Evolutionary conservation across 768 basidiomycete species (phyloP).

Genomic region (Tubosaeta brunneosetosa): DNA sequence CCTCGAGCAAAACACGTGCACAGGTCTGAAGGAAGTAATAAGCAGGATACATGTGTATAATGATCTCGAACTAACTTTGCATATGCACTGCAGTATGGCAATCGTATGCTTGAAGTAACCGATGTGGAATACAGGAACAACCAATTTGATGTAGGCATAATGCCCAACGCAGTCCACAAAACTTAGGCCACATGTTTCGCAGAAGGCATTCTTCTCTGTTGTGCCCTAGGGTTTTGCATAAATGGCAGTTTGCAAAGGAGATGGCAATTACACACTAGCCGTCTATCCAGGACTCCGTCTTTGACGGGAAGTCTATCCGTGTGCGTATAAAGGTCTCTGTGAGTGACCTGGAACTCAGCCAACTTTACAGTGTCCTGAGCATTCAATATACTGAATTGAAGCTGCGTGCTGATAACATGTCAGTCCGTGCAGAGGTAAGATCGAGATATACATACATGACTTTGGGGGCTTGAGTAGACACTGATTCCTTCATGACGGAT

Average conservation of each 20-base stretch:
- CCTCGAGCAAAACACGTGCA: constrained; percentile 84
- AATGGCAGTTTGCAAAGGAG: background rate
- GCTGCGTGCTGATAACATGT: constrained; percentile 65
- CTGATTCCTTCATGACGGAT: constrained; percentile 65
- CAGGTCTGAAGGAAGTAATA: constrained; percentile 58
- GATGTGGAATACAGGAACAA: constrained; percentile 96
- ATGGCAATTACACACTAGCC: constrained; percentile 56
- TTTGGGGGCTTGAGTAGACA: constrained; percentile 75
- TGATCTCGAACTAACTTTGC: constrained; percentile 59
- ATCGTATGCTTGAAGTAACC: constrained; percentile 98
- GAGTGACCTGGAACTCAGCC: constrained; percentile 94
- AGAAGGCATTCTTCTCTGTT: constrained; percentile 86
- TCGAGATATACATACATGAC: constrained; percentile 55
- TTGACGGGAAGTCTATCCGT: constrained; percentile 81
- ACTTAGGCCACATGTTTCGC: constrained; percentile 91
- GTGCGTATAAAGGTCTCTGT: constrained; percentile 85
- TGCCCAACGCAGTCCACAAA: constrained; percentile 96
- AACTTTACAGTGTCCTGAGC: constrained; percentile 94
- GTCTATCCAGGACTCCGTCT: constrained; percentile 88
- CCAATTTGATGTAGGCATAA: constrained; percentile 97
- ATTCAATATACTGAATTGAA: constrained; percentile 92
- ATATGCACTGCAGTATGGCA: constrained; percentile 89
- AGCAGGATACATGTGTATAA: background rate
- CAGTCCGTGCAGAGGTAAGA: background rate
- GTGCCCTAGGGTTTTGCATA: constrained; percentile 61